Evolutionary conservation across 352 stramenopile genomes (phyloP).

Genomic region (Blastocystis sp.): DNA sequence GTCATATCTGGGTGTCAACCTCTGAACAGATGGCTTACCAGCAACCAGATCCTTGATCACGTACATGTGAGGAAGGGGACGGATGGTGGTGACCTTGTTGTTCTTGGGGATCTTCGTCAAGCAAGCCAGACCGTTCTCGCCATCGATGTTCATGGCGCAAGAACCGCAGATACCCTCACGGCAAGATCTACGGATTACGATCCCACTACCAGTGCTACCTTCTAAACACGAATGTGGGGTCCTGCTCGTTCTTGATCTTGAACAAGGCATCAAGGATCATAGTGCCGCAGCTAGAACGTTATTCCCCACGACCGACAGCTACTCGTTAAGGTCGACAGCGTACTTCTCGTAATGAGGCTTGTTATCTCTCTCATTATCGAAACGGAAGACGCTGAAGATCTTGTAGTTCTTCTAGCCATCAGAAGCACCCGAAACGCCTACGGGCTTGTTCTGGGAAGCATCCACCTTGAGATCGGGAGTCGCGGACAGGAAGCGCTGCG

Average conservation of each 20-base stretch:
- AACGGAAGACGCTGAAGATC: slow-evolving; percentile 60
- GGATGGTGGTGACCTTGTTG: slow-evolving; percentile 80
- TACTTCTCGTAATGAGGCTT: slow-evolving; percentile 68
- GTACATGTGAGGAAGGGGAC: slow-evolving; percentile 98
- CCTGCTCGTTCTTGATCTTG: slow-evolving; percentile 99
- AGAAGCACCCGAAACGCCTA: background rate
- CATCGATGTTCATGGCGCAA: slow-evolving; percentile 99
- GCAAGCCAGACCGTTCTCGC: slow-evolving; percentile 94
- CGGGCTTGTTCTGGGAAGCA: slow-evolving; percentile 21
- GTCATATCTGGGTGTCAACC: slow-evolving; percentile 80
- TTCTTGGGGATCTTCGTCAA: slow-evolving; percentile 87
- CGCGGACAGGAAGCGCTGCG: slow-evolving; percentile 3
- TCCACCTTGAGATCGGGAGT: slow-evolving; percentile 26
- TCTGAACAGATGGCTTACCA: slow-evolving; percentile 82
- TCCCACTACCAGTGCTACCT: slow-evolving; percentile 95
- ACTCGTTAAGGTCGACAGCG: slow-evolving; percentile 66
- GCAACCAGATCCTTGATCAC: slow-evolving; percentile 96
- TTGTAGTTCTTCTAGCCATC: slow-evolving; percentile 63
- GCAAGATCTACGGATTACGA: slow-evolving; percentile 98
- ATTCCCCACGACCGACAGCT: slow-evolving; percentile 70
- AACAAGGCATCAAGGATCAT: slow-evolving; percentile 99
- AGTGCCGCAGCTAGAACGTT: slow-evolving; percentile 82
- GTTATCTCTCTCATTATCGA: slow-evolving; percentile 68
- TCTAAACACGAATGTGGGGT: slow-evolving; percentile 95
- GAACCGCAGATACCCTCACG: slow-evolving; percentile 97